Percentiles rank a stretch among this genome's conserved stretches.
phyloP scores from a whole-genome alignment of 306 rosid genomes.

The Quercus aquifolioides region DNA sequence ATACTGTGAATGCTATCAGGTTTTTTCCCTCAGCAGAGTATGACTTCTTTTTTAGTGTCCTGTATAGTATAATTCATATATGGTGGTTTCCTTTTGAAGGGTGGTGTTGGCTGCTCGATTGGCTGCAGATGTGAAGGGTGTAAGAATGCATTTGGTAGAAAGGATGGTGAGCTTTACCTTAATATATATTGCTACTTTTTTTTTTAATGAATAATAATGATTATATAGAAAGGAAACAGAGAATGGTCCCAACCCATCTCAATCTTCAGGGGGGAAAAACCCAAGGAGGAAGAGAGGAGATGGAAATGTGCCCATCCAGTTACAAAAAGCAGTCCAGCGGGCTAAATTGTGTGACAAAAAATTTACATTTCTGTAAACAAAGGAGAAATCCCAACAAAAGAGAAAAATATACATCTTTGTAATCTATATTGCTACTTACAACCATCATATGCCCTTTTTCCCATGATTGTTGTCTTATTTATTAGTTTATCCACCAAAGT shows the following conservation, averaged over 20 bases:
- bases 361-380: no score
- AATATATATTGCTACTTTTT: not conserved
- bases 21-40: conserved; percentile 23
- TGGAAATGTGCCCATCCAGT: no score
- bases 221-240: no score
- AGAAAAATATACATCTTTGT: not conserved
- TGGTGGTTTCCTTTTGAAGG: conserved; percentile 45
- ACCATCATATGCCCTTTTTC: not conserved
- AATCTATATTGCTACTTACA: not conserved
- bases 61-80: conserved; percentile 29
- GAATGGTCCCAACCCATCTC: no score
- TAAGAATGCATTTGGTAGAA: conserved; percentile 74
- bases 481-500: not conserved
- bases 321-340: no score
- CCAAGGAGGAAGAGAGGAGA: no score
- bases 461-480: not conserved
- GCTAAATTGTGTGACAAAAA: no score
- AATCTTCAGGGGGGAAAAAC: no score
- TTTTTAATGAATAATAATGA: no score
- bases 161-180: conserved; percentile 62
- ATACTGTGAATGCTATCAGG: conserved; percentile 94
- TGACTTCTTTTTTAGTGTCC: conserved; percentile 6
- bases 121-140: conserved; percentile 89
- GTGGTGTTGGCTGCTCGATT: conserved; percentile 88
- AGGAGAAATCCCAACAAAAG: no score